phyloP scores from a whole-genome alignment of 176 grass and related monocot species.

The Melocanna baccifera region DNA sequence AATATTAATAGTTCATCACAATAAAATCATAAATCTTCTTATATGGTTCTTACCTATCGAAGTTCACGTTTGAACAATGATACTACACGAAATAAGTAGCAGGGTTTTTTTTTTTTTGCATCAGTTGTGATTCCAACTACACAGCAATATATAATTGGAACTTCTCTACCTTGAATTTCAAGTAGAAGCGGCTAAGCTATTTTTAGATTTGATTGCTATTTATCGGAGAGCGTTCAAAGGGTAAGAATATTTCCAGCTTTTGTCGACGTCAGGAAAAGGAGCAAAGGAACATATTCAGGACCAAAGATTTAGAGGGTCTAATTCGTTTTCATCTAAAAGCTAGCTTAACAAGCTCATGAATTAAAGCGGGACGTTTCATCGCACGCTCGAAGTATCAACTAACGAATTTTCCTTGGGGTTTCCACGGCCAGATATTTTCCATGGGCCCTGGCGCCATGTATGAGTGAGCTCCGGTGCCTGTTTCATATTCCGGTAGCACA shows the following conservation, averaged over 20 bases:
- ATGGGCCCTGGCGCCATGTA: background rate
- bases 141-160: background rate
- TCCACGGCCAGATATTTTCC: background rate
- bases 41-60: too few species aligned
- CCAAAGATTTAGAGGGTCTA: background rate
- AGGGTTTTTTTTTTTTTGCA: too few species aligned
- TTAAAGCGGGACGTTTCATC: constrained; percentile 15
- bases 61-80: too few species aligned
- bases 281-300: background rate
- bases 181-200: background rate
- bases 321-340: constrained; percentile 19
- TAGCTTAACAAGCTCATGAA: background rate
- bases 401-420: background rate
- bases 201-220: background rate
- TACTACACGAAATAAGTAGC: too few species aligned
- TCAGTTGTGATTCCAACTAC: background rate
- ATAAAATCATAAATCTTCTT: too few species aligned
- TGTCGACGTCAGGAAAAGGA: background rate
- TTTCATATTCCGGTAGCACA: background rate
- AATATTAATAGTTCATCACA: too few species aligned
- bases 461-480: background rate
- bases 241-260: background rate
- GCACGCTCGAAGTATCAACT: background rate
- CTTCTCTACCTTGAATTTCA: background rate
- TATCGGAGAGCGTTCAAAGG: background rate